These are phyloP conservation scores for Bacidia gigantensis DNA, from an alignment of 495 filamentous ascomycete genomes.

Conservation along the genomic window DNA sequence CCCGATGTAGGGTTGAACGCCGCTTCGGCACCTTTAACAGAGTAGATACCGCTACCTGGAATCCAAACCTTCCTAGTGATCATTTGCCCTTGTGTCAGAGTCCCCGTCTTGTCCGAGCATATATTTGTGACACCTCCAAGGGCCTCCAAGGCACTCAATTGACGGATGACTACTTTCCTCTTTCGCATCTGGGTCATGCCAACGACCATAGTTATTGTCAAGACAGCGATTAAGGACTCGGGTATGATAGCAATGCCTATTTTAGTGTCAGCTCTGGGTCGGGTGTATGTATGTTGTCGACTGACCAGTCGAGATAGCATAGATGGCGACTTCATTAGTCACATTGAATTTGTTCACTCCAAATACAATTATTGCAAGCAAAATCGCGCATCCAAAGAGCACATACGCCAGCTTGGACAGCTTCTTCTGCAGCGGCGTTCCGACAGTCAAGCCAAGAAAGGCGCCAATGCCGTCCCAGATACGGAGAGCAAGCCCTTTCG, in stretches of 20 bases:
- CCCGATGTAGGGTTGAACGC: constrained; percentile 47
- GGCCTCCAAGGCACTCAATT: constrained; percentile 66
- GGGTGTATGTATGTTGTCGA: too few relatives aligned
- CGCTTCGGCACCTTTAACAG: constrained; percentile 41
- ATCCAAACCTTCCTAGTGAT: constrained; percentile 73
- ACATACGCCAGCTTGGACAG: constrained; percentile 61
- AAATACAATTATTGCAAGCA: constrained; percentile 70
- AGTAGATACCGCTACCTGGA: constrained; percentile 33
- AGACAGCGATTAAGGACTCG: constrained; percentile 53
- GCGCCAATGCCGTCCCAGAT: constrained; percentile 49
- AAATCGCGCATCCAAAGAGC: constrained; percentile 58
- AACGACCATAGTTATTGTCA: constrained; percentile 65
- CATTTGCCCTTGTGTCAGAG: constrained; percentile 65
- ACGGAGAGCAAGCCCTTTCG: constrained; percentile 43
- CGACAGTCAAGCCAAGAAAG: constrained; percentile 62
- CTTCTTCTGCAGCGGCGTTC: constrained; percentile 73
- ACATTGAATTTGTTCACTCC: constrained; percentile 59
- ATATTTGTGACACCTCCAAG: constrained; percentile 79
- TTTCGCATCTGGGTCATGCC: constrained; percentile 66
- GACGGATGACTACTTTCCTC: constrained; percentile 66
- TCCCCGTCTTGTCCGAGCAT: constrained; percentile 81
- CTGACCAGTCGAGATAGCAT: constrained; percentile 56
- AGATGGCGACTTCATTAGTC: constrained; percentile 61
- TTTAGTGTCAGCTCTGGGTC: neutral
- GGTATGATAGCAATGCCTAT: constrained; percentile 60